Evolutionary conservation across 2,329 filamentous ascomycete genomes (phyloP).

Genomic region (Cladophialophora psammophila): DNA sequence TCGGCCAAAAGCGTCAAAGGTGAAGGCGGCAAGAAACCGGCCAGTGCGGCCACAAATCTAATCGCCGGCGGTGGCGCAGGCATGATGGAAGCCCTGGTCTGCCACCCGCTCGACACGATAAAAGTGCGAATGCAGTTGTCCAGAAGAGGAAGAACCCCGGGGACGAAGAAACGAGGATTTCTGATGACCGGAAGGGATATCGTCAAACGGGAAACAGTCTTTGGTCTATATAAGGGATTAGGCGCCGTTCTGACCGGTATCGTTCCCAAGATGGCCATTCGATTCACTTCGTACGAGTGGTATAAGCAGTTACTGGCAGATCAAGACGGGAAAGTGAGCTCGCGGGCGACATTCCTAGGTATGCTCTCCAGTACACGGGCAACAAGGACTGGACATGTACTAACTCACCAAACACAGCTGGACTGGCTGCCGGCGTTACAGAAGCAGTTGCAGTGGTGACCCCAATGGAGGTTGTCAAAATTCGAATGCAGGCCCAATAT

Average conservation of each 20-base stretch:
- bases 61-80: constrained; percentile 98
- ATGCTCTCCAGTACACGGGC: constrained; percentile 43
- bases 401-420: constrained; percentile 62
- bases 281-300: constrained; percentile 95
- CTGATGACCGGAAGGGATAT: constrained; percentile 85
- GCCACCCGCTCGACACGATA: constrained; percentile 96
- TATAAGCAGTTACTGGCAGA: constrained; percentile 87
- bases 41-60: constrained; percentile 87
- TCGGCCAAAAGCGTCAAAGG: constrained; percentile 66
- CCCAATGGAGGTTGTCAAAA: constrained; percentile 99
- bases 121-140: constrained; percentile 99
- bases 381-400: not conserved
- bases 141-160: constrained; percentile 79
- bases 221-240: constrained; percentile 97
- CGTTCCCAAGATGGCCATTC: constrained; percentile 98
- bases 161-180: constrained; percentile 85
- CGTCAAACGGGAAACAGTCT: constrained; percentile 84
- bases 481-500: constrained; percentile 95
- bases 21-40: constrained; percentile 73
- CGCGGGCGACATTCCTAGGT: constrained; percentile 75
- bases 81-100: constrained; percentile 98
- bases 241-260: constrained; percentile 96
- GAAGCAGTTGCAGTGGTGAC: constrained; percentile 97
- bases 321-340: constrained; percentile 71
- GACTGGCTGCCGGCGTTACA: constrained; percentile 89